Evolutionary conservation across 2,329 filamentous ascomycete genomes (phyloP).

Genomic region (Curvularia spicifera): DNA sequence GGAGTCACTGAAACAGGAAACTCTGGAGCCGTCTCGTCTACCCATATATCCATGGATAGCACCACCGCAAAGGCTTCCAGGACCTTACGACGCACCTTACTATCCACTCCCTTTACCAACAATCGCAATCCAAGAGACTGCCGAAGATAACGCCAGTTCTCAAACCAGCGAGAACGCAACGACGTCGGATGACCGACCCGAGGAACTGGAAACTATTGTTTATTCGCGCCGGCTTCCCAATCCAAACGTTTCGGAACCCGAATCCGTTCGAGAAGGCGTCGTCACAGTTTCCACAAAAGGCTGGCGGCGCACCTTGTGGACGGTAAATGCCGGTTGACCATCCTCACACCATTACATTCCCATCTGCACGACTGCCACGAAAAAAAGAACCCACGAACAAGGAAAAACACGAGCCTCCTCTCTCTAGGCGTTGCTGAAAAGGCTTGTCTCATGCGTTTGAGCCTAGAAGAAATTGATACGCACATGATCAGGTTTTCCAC

Average conservation of each 20-base stretch:
- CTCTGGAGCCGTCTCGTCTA: slow-evolving; percentile 24
- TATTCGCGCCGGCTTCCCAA: slow-evolving; percentile 40
- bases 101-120: slow-evolving; percentile 44
- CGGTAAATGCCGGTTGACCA: slow-evolving; percentile 38
- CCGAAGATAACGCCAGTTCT: slow-evolving; percentile 23
- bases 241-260: slow-evolving; percentile 23
- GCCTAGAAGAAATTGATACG: too few relatives aligned
- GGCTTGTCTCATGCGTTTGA: background rate
- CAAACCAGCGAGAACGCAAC: slow-evolving; percentile 12
- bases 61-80: slow-evolving; percentile 42
- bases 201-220: slow-evolving; percentile 18
- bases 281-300: slow-evolving; percentile 39
- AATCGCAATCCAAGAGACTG: slow-evolving; percentile 17
- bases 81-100: slow-evolving; percentile 45
- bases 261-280: slow-evolving; percentile 31
- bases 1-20: slow-evolving; percentile 23
- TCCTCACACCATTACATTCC: background rate
- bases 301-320: slow-evolving; percentile 48
- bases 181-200: slow-evolving; percentile 1
- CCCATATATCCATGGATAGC: slow-evolving; percentile 45
- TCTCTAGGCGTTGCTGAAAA: background rate
- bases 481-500: too few relatives aligned
- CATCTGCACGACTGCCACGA: background rate
- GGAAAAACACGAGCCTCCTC: background rate
- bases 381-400: background rate